Evolutionary conservation across 2,329 filamentous ascomycete species (phyloP), one percentile per base, ranked within the genome.

Genomic region (Botrytis hyacinthi): DNA sequence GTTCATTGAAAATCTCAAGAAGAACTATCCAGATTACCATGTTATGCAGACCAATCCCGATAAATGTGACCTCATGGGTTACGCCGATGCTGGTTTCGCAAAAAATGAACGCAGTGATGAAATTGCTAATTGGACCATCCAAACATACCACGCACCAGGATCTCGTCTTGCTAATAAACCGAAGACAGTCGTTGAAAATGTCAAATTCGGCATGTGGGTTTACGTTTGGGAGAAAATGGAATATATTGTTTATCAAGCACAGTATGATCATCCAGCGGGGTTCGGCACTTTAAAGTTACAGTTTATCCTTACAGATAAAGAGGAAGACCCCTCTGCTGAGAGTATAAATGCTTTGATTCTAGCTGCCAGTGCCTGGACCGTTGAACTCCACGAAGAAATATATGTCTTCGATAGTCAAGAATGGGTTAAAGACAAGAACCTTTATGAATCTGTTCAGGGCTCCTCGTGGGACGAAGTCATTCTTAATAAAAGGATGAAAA

Each of bases 401-500:
- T 91, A 88, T 84, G 88, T 93, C 0, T 93, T 88, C 76, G 90
- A 92, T 75, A 79, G 85, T 20, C 88, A 88, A 8, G 82, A 74
- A 61, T 93, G 91, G 90, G 81, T 84, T 77, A 92, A 92, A 83
- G 87, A 83, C 78, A 81, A 81, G 1, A 87, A 89, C 75, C 84
- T 93, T 32, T 93, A 85, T 80, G 78, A 86, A 9, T 88, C 84
- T 77, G 83, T 86, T 20, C 83, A 84, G 77, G 85, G 86, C 59
- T 82, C 88, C 0, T 84, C 83, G 42, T 92, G 90, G 90, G 86
- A 89, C 12, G 85, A 87, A 73, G 90, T 93, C 4, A 92, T 93
- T 61, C 84, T 93, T 6, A 87, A 91, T 42, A 82, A 85, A n/a
- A 82, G 82, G 6, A 91, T 91, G 87, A 93, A 93, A 83, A 84